Evolutionary conservation across 73 alveolate genomes (phyloP).

Genomic region (Paraurostyla sp.): DNA sequence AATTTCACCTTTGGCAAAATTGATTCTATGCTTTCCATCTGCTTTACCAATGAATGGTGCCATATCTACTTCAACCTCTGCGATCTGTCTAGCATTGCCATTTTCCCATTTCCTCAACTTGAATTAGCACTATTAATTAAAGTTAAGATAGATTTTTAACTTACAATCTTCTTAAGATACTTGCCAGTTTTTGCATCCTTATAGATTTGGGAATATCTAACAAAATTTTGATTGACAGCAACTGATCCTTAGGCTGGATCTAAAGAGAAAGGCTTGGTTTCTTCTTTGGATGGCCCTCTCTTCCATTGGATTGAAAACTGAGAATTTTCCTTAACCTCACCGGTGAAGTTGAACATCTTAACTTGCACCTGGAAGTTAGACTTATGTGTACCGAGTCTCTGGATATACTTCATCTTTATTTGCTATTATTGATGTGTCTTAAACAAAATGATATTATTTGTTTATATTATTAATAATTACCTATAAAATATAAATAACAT

Average conservation of each 20-base stretch:
- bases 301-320: constrained; percentile 24
- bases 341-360: background rate
- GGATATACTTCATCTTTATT: constrained; percentile 18
- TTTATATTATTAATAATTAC: too few species aligned
- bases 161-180: constrained; percentile 30
- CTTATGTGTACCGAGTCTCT: constrained; percentile 50
- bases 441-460: too few species aligned
- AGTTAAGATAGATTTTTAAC: background rate
- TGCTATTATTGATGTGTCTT: too few species aligned
- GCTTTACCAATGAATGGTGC: constrained; percentile 38
- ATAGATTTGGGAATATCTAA: constrained; percentile 15
- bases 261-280: background rate
- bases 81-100: background rate
- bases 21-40: background rate
- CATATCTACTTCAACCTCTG: constrained; percentile 52
- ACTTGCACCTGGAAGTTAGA: background rate
- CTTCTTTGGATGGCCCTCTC: constrained; percentile 49
- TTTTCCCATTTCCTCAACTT: constrained; percentile 30
- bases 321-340: background rate
- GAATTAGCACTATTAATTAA: constrained; percentile 16
- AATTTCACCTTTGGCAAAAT: constrained; percentile 17
- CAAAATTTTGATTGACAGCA: background rate
- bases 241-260: background rate
- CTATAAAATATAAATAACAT: too few species aligned
- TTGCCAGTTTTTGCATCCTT: constrained; percentile 11